phyloP scores from a whole-genome alignment of 2,329 filamentous ascomycete species.

The Tolypocladium inflatum region DNA sequence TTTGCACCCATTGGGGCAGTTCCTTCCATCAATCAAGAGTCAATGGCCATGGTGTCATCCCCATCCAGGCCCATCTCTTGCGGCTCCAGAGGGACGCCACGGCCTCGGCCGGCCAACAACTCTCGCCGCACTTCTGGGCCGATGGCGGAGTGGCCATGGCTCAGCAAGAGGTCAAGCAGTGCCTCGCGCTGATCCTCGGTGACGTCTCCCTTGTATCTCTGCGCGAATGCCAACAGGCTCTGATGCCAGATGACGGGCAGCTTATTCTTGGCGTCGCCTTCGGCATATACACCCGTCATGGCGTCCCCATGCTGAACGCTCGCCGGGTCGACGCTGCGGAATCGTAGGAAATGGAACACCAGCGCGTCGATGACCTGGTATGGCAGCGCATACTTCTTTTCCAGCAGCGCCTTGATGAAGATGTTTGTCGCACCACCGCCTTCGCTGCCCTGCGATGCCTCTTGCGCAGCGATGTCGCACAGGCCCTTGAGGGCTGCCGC shows the following conservation, averaged over 20 bases:
- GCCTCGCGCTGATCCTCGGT: constrained; percentile 92
- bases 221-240: constrained; percentile 81
- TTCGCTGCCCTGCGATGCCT: constrained; percentile 74
- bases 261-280: constrained; percentile 47
- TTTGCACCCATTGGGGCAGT: not conserved
- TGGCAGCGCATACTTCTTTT: constrained; percentile 94
- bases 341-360: constrained; percentile 94
- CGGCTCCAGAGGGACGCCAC: constrained; percentile 60
- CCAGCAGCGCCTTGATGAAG: constrained; percentile 84
- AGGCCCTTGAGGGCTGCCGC: constrained; percentile 84
- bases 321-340: constrained; percentile 59
- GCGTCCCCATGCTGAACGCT: constrained; percentile 41
- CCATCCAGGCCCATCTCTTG: constrained; percentile 51
- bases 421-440: constrained; percentile 88
- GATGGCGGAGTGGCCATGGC: constrained; percentile 78
- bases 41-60: constrained; percentile 87
- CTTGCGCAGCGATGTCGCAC: constrained; percentile 88
- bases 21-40: constrained; percentile 21
- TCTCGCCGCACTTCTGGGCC: constrained; percentile 87
- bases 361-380: constrained; percentile 91
- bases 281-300: constrained; percentile 36
- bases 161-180: constrained; percentile 75
- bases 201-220: constrained; percentile 91
- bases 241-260: constrained; percentile 96
- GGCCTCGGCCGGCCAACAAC: constrained; percentile 74